Evolutionary conservation across 345 rosid genomes (phyloP), one percentile per base, ranked within the genome.

Genomic region (Draba incana): DNA sequence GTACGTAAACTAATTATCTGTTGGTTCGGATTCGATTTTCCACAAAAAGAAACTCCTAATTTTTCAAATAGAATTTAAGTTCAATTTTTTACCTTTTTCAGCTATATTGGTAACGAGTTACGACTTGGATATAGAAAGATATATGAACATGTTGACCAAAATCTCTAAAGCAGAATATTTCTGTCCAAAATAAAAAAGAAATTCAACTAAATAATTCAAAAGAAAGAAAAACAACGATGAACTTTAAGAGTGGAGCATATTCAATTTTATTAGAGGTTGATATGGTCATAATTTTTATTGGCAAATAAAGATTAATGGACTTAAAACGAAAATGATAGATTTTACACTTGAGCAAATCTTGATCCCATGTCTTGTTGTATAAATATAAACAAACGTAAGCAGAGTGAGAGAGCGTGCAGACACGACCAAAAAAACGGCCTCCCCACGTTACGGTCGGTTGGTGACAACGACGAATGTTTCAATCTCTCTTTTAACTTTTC

Each of bases 371-470:
- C 59, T 42, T 60, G 68, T 51, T 35, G 39, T 35, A 16, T 31
- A 20, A 39, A 49, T 49, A 59, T 47, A 61, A 30, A 52, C 23
- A 61, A 42, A 67, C 50, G 53, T 38, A 74, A 67, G 63, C 57
- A 74, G 70, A 70, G 64, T 50, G 57, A 64, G 63, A 76, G 82
- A 70, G 83, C 96, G 96, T 87, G 95, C 97, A 71, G 73, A 81
- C 92, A 88, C 89, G 97, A 89, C 95, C 75, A 48, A 13, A 66
- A 65, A 79, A 67, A 81, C 85, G 85, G 52, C 71, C 66, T 35
- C 57, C 80, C 88, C 85, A 87, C 88, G 89, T 87, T 54, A 59
- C 82, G 86, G 92, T 85, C 88, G 89, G 94, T 81, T 86, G 96
- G 88, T 83, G 71, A 57, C 62, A 37, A 57, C 33, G 76, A 55